These are phyloP conservation scores for Solanum lycopersicoides DNA, from an alignment of 257 asterid species.

Conservation along the genomic window DNA sequence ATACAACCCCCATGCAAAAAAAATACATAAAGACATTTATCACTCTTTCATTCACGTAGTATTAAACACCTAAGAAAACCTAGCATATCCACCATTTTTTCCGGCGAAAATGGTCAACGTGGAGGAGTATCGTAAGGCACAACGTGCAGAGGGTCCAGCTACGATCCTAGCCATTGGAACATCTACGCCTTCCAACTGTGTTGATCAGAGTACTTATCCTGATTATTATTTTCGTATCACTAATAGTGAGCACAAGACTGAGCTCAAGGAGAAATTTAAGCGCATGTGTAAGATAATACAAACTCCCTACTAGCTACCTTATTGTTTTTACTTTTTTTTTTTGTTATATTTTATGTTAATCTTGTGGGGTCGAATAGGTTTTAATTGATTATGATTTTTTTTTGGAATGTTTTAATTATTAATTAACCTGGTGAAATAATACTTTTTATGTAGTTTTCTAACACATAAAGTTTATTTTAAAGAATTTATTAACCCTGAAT, in stretches of 20 bases:
- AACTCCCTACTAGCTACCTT: neutral
- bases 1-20: neutral
- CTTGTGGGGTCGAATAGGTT: neutral
- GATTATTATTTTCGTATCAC: conserved; percentile 74
- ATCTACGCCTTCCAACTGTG: conserved; percentile 55
- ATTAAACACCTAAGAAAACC: neutral
- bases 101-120: conserved; percentile 40
- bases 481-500: neutral
- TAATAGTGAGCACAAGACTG: conserved; percentile 50
- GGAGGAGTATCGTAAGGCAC: conserved; percentile 54
- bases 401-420: neutral
- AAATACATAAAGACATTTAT: neutral
- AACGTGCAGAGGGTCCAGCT: conserved; percentile 78
- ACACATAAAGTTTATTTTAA: neutral
- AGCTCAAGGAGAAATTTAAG: conserved; percentile 53
- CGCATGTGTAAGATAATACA: conserved; percentile 55
- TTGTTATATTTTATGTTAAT: neutral
- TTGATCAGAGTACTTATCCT: conserved; percentile 55
- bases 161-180: conserved; percentile 68
- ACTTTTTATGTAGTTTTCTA: neutral
- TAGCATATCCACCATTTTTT: neutral
- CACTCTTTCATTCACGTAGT: neutral
- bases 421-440: too few relatives aligned
- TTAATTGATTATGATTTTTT: too few relatives aligned
- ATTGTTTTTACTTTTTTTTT: neutral